Evolutionary conservation across 305 asterid species (phyloP), one percentile per base, ranked within the genome.

Genomic region (Solanum hybrid): DNA sequence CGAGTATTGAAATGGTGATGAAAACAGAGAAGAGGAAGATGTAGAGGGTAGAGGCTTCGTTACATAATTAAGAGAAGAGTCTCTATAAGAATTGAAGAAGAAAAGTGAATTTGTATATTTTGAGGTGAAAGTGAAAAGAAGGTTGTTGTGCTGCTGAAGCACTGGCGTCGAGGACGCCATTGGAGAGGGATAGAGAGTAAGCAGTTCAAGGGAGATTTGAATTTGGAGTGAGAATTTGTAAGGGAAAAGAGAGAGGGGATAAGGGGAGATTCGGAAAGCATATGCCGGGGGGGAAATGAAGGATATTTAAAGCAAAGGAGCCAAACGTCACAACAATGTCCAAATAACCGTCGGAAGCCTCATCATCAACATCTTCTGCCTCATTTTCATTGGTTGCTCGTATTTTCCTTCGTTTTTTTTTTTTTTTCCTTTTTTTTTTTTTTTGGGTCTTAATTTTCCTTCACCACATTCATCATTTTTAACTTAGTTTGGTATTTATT

Each of bases 201-300:
- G 86, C 31, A 87, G 12, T 93, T 20, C 4, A 45, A 51, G 93
- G 32, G 89, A 20, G 89, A 70, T 84, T 32, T 91, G 91, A 87
- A 90, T 84, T 32, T 91, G 91, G 89, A 90, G 37, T 34, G 78
- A 38, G 34, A 70, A 51, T 38, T 26, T 34, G 26, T 15, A 84
- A 90, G 76, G 82, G 90, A 91, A n/a, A 72, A 90, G 89, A 41
- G 87, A 77, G 72, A 38, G 57, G 92, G 96, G 94, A 92, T 93
- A 93, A 94, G 92, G 89, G 88, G 95, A 92, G 96, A 95, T 95
- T 93, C 97, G 91, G 84, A 94, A 86, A 92, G 98, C 91, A 97
- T 95, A 97, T 97, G 77, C 98, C 92, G 10, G 90, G 41, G 89
- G 89, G 88, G 79, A 24, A 88, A 29, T 65, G 80, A 24, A 10